Evolutionary conservation across 2,329 filamentous ascomycete genomes (phyloP).

Genomic region (Claviceps sp.): DNA sequence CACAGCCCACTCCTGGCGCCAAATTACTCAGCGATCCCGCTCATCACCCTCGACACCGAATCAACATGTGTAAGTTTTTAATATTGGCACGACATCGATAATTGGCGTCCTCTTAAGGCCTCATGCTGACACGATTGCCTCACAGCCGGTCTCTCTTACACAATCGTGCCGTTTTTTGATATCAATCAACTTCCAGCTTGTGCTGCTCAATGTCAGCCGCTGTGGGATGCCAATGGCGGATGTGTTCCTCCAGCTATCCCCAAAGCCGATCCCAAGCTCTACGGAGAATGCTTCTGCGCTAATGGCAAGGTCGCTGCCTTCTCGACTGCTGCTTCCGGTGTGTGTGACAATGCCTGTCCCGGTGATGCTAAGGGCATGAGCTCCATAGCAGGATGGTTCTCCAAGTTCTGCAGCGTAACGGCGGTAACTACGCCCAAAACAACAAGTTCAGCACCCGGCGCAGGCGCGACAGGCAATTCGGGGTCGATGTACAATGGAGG

Average conservation of each 20-base stretch:
- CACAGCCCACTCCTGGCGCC: neutral
- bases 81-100: neutral
- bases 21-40: neutral
- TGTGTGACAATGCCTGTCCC: slow-evolving; percentile 49
- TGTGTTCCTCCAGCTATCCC: slow-evolving; percentile 50
- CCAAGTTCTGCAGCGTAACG: slow-evolving; percentile 44
- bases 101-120: neutral
- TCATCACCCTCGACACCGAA: neutral
- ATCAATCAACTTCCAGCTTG: slow-evolving; percentile 42
- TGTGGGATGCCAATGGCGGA: slow-evolving; percentile 56
- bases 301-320: slow-evolving; percentile 46
- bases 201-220: slow-evolving; percentile 41
- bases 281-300: slow-evolving; percentile 62
- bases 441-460: slow-evolving; percentile 2
- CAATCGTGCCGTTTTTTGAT: slow-evolving; percentile 40
- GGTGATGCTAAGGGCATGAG: slow-evolving; percentile 30
- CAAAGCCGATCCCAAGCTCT: slow-evolving; percentile 35
- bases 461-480: slow-evolving; percentile 1
- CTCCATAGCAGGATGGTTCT: slow-evolving; percentile 58
- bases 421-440: slow-evolving; percentile 9
- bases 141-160: slow-evolving; percentile 22
- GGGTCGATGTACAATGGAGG: slow-evolving; percentile 2
- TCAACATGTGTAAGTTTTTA: neutral
- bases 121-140: neutral
- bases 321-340: slow-evolving; percentile 34